Evolutionary conservation across 352 stramenopile genomes (phyloP).

Genomic region (Globisporangium takayamanum): DNA sequence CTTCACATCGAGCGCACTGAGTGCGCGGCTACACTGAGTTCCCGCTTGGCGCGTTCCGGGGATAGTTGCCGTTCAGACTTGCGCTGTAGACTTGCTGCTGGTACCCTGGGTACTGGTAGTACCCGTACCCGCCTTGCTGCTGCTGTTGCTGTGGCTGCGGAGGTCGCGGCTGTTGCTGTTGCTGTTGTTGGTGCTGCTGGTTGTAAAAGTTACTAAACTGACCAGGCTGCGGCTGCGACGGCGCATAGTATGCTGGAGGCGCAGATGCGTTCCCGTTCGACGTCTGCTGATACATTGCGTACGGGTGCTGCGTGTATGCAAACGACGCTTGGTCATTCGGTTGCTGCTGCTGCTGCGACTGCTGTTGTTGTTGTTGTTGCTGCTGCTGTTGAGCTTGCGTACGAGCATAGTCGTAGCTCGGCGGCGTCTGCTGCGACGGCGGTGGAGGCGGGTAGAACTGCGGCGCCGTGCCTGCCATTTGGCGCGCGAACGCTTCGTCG

Average conservation of each 20-base stretch:
- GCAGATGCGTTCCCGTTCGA: slow-evolving; percentile 6
- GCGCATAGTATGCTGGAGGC: slow-evolving; percentile 12
- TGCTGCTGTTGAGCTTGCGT: slow-evolving; percentile 22
- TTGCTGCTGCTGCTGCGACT: slow-evolving; percentile 7
- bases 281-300: slow-evolving; percentile 34
- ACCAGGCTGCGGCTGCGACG: slow-evolving; percentile 21
- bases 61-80: background rate
- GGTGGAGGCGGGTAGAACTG: slow-evolving; percentile 29
- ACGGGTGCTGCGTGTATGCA: slow-evolving; percentile 20
- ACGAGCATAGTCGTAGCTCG: slow-evolving; percentile 30
- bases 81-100: slow-evolving; percentile 12
- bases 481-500: slow-evolving; percentile 54
- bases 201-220: slow-evolving; percentile 40
- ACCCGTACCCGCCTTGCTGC: slow-evolving; percentile 18
- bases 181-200: slow-evolving; percentile 20
- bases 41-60: slow-evolving; percentile 1
- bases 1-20: background rate
- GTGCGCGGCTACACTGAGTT: slow-evolving; percentile 9
- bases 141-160: slow-evolving; percentile 7
- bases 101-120: slow-evolving; percentile 44
- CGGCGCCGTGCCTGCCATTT: slow-evolving; percentile 37
- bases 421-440: slow-evolving; percentile 12
- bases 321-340: slow-evolving; percentile 1
- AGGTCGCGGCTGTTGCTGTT: slow-evolving; percentile 11
- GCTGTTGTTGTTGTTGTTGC: slow-evolving; percentile 12